These are phyloP conservation scores for Schwanniomyces yamadae DNA, from an alignment of 805 yeast genomes.

Conservation along the genomic window DNA sequence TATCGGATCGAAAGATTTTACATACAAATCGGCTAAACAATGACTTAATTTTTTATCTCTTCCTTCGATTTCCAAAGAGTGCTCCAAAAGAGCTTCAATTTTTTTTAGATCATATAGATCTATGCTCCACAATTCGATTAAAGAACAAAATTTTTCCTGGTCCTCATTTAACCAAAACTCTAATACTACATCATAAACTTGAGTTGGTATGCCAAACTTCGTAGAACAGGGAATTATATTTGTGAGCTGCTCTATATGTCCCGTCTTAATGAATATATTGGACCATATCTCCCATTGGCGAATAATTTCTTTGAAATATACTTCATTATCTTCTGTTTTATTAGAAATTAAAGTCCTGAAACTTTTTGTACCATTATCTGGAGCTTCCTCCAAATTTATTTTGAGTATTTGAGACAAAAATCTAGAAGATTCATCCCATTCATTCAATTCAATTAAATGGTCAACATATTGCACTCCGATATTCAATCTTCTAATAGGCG, in stretches of 20 bases:
- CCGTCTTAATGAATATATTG: constrained; percentile 47
- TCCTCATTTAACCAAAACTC: constrained; percentile 40
- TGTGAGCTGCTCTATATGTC: constrained; percentile 47
- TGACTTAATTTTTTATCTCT: constrained; percentile 32
- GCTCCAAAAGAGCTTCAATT: constrained; percentile 49
- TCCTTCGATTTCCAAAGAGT: constrained; percentile 32
- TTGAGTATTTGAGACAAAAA: constrained; percentile 37
- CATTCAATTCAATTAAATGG: constrained; percentile 34
- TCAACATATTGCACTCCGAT: constrained; percentile 62
- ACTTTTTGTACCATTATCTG: constrained; percentile 31
- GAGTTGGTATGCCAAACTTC: constrained; percentile 29
- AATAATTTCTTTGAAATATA: constrained; percentile 21
- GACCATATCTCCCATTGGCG: constrained; percentile 68
- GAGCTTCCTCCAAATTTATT: constrained; percentile 19
- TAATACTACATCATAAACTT: constrained; percentile 44
- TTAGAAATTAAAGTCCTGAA: constrained; percentile 18
- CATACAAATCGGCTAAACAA: constrained; percentile 52
- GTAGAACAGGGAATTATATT: constrained; percentile 54
- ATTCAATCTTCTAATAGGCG: constrained; percentile 48
- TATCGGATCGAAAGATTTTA: constrained; percentile 55
- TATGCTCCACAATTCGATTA: constrained; percentile 58
- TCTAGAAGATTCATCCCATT: constrained; percentile 57
- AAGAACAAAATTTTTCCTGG: constrained; percentile 34
- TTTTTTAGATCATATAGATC: constrained; percentile 47
- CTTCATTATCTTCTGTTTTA: constrained; percentile 17